A percentile compares a stretch with the other conserved stretches of the same genome.
Conservation (phyloP, 768 basidiomycete species). For the Mycena vitilis region DNA sequence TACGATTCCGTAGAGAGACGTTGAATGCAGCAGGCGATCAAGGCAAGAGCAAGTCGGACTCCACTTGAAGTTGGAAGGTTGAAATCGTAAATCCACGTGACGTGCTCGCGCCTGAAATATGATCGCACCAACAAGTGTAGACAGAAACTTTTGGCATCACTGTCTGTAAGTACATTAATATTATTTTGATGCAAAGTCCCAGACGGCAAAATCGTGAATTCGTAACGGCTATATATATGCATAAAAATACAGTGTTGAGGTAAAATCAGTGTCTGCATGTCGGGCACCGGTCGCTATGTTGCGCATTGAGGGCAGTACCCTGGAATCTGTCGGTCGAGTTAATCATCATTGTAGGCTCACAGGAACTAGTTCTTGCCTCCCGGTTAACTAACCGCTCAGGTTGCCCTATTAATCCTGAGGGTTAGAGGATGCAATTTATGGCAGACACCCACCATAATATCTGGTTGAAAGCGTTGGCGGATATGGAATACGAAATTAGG, state of each 20-base stretch:
- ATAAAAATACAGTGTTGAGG: conserved; percentile 35
- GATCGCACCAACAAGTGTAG: neutral
- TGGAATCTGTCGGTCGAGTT: conserved; percentile 14
- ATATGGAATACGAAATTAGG: neutral
- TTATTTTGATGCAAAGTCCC: too few relatives aligned
- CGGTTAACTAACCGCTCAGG: conserved; percentile 31
- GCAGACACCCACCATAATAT: conserved; percentile 32
- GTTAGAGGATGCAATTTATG: neutral
- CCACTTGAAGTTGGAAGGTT: too few relatives aligned
- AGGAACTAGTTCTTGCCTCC: conserved; percentile 4
- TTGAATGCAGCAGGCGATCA: too few relatives aligned
- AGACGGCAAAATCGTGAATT: conserved; percentile 22
- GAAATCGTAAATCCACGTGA: too few relatives aligned
- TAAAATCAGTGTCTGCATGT: conserved; percentile 17
- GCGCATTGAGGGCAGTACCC: conserved; percentile 30
- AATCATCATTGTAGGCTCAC: neutral
- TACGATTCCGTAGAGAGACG: neutral
- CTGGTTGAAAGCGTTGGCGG: conserved; percentile 10
- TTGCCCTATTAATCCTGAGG: conserved; percentile 25
- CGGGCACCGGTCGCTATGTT: conserved; percentile 15
- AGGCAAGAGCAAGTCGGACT: too few relatives aligned
- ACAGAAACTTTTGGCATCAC: neutral
- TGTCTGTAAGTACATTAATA: too few relatives aligned
- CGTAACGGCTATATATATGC: conserved; percentile 31
- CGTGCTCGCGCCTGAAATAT: too few relatives aligned